These are phyloP conservation scores for Senna tora DNA, from an alignment of 306 rosid species.

Conservation along the genomic window DNA sequence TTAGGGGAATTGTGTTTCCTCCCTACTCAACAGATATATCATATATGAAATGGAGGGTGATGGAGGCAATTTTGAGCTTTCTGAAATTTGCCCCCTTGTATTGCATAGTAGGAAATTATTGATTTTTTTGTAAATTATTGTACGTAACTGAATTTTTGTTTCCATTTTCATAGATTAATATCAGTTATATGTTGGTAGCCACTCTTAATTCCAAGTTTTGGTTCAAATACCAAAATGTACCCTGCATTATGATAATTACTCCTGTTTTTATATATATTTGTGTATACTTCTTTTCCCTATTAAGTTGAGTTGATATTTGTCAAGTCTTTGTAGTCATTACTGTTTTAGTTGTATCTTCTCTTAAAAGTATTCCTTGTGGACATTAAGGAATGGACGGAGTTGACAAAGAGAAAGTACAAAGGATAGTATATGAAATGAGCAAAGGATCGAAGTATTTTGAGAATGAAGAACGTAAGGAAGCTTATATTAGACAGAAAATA, in stretches of 20 bases:
- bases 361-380: background rate
- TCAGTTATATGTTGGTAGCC: background rate
- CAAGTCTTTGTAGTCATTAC: background rate
- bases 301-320: background rate
- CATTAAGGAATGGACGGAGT: slow-evolving; percentile 90
- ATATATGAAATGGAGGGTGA: background rate
- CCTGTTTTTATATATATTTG: background rate
- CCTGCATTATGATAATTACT: background rate
- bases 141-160: slow-evolving; percentile 2
- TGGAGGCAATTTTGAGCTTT: background rate
- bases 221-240: background rate
- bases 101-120: background rate
- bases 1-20: background rate
- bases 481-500: slow-evolving; percentile 68
- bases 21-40: background rate
- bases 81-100: background rate
- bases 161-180: background rate
- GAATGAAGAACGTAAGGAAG: slow-evolving; percentile 90
- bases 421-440: slow-evolving; percentile 88
- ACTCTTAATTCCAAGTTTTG: background rate
- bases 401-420: slow-evolving; percentile 90
- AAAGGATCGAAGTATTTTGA: slow-evolving; percentile 90
- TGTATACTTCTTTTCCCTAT: background rate
- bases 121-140: background rate
- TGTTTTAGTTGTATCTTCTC: background rate